These are phyloP conservation scores for Neofusicoccum kwambonambiense DNA, from an alignment of 2,329 filamentous ascomycete species.

Conservation along the genomic window DNA sequence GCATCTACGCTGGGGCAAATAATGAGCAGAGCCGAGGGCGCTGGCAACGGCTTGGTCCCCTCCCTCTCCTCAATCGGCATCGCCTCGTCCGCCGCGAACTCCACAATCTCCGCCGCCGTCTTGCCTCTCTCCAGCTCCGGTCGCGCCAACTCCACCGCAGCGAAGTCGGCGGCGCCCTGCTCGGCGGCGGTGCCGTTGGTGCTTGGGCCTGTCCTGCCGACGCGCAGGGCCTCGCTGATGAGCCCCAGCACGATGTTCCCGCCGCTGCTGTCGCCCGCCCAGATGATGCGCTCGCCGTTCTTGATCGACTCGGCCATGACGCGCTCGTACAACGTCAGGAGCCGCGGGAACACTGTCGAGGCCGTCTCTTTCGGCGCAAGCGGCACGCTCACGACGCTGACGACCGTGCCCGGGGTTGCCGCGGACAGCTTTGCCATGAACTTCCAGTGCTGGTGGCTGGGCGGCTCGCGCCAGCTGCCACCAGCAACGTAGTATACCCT, in stretches of 20 bases:
- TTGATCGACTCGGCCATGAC: slow-evolving; percentile 42
- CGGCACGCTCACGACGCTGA: slow-evolving; percentile 54
- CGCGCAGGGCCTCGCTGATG: slow-evolving; percentile 37
- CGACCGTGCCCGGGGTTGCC: slow-evolving; percentile 39
- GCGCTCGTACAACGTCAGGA: slow-evolving; percentile 46
- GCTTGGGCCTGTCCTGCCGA: slow-evolving; percentile 24
- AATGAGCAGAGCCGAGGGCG: slow-evolving; percentile 41
- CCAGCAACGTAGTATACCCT: slow-evolving; percentile 57
- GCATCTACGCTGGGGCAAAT: slow-evolving; percentile 54
- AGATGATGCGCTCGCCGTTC: slow-evolving; percentile 44
- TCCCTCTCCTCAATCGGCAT: not conserved
- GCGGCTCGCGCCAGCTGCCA: slow-evolving; percentile 56
- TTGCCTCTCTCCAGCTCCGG: not conserved
- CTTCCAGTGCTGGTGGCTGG: slow-evolving; percentile 53
- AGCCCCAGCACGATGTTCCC: slow-evolving; percentile 53
- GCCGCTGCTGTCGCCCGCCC: slow-evolving; percentile 57
- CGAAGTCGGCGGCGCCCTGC: not conserved
- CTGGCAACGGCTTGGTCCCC: slow-evolving; percentile 15
- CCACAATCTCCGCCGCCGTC: not conserved
- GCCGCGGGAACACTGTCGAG: slow-evolving; percentile 46
- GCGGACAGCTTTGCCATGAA: slow-evolving; percentile 48
- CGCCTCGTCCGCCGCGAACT: not conserved
- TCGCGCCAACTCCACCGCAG: not conserved
- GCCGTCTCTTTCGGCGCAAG: slow-evolving; percentile 56
- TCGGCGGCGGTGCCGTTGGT: slow-evolving; percentile 21